Conservation (phyloP, 495 filamentous ascomycete species). For the Penicillium fimorum region DNA sequence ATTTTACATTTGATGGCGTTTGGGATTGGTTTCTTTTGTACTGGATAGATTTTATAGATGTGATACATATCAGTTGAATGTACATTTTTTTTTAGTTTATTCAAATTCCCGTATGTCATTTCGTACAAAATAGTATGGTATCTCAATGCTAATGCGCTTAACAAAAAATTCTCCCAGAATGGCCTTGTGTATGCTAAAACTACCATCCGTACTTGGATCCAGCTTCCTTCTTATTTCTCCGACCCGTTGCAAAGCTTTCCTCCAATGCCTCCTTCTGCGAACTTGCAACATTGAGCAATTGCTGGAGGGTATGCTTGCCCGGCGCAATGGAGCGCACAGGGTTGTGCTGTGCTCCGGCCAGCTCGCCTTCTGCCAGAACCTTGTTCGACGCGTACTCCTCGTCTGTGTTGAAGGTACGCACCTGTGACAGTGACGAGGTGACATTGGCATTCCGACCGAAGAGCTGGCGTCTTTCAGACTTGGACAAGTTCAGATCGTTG, state of each 20-base stretch:
- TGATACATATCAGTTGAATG: slow-evolving; percentile 5
- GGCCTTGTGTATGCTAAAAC: slow-evolving; percentile 6
- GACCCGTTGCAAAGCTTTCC: slow-evolving; percentile 78
- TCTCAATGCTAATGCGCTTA: slow-evolving; percentile 13
- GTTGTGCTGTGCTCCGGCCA: slow-evolving; percentile 72
- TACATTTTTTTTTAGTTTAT: not conserved
- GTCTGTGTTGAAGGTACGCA: slow-evolving; percentile 84
- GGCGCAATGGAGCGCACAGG: slow-evolving; percentile 81
- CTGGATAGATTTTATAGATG: slow-evolving; percentile 19
- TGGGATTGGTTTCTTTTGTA: slow-evolving; percentile 17
- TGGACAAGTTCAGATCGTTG: slow-evolving; percentile 70
- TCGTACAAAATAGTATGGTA: slow-evolving; percentile 14
- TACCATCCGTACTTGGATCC: slow-evolving; percentile 83
- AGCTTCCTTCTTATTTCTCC: slow-evolving; percentile 72
- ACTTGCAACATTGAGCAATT: slow-evolving; percentile 78
- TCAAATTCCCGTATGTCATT: not conserved
- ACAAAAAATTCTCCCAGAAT: slow-evolving; percentile 3
- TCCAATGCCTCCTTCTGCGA: slow-evolving; percentile 81
- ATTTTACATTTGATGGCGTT: slow-evolving; percentile 15
- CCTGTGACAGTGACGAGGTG: slow-evolving; percentile 34
- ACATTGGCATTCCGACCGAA: slow-evolving; percentile 62
- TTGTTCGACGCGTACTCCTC: slow-evolving; percentile 82
- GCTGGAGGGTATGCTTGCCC: slow-evolving; percentile 83
- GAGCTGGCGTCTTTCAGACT: slow-evolving; percentile 71
- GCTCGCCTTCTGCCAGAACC: slow-evolving; percentile 40